Evolutionary conservation across 2,329 filamentous ascomycete species (phyloP).

Genomic region (Bipolaris cookei): DNA sequence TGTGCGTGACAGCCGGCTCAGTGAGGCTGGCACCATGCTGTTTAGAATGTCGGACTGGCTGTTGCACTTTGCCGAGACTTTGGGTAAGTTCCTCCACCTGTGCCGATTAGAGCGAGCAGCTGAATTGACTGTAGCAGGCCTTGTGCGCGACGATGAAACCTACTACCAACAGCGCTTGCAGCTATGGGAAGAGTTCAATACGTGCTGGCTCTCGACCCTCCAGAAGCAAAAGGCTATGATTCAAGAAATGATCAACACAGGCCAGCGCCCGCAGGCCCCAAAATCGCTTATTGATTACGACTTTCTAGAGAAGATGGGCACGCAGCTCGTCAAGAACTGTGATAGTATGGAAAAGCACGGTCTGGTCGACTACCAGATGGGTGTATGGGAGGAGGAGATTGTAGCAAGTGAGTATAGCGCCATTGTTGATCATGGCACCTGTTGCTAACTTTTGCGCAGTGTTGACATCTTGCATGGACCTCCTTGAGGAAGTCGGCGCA

Average conservation of each 20-base stretch:
- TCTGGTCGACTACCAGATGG: constrained; percentile 97
- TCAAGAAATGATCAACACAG: constrained; percentile 64
- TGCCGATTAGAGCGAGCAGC: constrained; percentile 45
- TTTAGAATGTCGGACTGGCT: constrained; percentile 71
- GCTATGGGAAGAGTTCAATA: constrained; percentile 94
- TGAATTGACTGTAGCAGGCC: constrained; percentile 70
- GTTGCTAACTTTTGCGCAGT: constrained; percentile 49
- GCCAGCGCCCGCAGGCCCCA: constrained; percentile 62
- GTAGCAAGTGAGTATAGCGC: constrained; percentile 69
- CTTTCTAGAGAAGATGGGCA: constrained; percentile 77
- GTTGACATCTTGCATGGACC: constrained; percentile 60
- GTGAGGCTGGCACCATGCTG: constrained; percentile 64
- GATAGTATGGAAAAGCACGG: constrained; percentile 88
- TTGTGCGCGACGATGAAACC: constrained; percentile 80
- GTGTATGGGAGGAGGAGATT: constrained; percentile 94
- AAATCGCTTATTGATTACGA: constrained; percentile 72
- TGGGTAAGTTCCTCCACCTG: constrained; percentile 62
- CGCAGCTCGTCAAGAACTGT: constrained; percentile 80
- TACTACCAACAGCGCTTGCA: constrained; percentile 78
- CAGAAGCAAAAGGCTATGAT: constrained; percentile 83
- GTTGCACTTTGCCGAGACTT: constrained; percentile 66
- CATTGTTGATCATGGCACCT: neutral
- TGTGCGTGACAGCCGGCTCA: constrained; percentile 67
- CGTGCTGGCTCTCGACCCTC: constrained; percentile 83
- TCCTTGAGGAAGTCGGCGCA: constrained; percentile 54